Conservation (phyloP, 805 yeast species). For the Saccharomycopsis fibuligera region DNA sequence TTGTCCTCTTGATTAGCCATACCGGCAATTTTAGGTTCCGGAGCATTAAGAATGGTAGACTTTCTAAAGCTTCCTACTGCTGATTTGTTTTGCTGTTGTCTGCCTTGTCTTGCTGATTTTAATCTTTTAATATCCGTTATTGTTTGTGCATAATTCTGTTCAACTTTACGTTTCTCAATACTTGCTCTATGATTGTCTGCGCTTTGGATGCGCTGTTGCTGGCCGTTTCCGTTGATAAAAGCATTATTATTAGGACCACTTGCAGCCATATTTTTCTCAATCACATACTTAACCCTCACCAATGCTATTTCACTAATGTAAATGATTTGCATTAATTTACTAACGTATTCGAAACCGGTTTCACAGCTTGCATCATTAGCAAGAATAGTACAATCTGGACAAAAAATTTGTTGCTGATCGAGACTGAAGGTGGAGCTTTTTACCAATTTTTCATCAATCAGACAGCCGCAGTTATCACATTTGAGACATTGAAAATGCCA, state of each 20-base stretch:
- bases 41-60: constrained; percentile 61
- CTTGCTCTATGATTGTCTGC: neutral
- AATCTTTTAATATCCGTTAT: constrained; percentile 70
- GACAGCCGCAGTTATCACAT: constrained; percentile 50
- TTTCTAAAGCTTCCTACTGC: constrained; percentile 62
- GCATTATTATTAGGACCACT: constrained; percentile 3
- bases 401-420: constrained; percentile 36
- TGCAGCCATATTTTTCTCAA: constrained; percentile 5
- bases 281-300: constrained; percentile 29
- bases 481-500: constrained; percentile 79
- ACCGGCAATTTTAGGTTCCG: constrained; percentile 38
- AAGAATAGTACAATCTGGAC: constrained; percentile 52
- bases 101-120: constrained; percentile 66
- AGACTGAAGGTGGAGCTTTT: constrained; percentile 29
- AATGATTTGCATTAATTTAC: constrained; percentile 66
- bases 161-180: constrained; percentile 15
- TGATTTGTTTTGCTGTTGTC: constrained; percentile 38
- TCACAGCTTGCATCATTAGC: constrained; percentile 41
- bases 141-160: constrained; percentile 59
- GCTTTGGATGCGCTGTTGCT: neutral
- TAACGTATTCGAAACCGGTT: constrained; percentile 54
- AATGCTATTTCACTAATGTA: constrained; percentile 80
- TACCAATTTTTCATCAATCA: neutral
- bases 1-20: constrained; percentile 24
- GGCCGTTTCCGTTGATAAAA: neutral